Base-by-base conservation (phyloP, 108 stramenopile genomes). In the Nannochloropsis salina region DNA sequence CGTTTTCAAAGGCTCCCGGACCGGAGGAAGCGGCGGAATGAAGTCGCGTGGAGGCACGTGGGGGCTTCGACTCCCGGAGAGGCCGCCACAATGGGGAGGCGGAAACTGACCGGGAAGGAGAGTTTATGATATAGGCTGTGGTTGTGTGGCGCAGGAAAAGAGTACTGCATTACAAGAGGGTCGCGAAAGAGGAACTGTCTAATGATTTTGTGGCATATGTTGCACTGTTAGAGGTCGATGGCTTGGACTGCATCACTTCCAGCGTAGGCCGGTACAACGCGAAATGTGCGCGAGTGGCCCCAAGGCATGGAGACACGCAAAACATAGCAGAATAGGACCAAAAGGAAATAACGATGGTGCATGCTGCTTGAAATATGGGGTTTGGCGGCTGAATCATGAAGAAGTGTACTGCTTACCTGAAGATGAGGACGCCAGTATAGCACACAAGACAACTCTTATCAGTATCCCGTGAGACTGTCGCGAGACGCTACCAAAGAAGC, bases 1-100 rank as follows among this genome's bases (percentile, higher is more conserved):
- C 61, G 15, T 74, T 74, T 74, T 74, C 61, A 74, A 74, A 74
- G n/a, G 61, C 61, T n/a, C 61, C 61, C 15, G 61, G 61, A 74
- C 61, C 61, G n/a, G 61, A 74, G 61, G 61, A 15, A 15, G 61
- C 61, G 8, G 61, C 61, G 8, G 61, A 74, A 15, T 15, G 20
- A n/a, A 74, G 61, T 74, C n/a, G 61, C 61, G 61, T 74, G 4
- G 61, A 74, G 61, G 61, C 15, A 2, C 20, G n/a, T 1, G 61
- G 61, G 61, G 15, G 61, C 61, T 15, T 15, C 61, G 15, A n/a
- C n/a, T 74, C 20, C 61, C n/a, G 61, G 20, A n/a, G 61, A n/a
- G 20, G 61, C 61, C n/a, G 15, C 61, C 61, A 74, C 20, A 74
- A n/a, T n/a, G 61, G 61, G 61, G 61, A 74, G 61, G 6, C 15